Base-by-base conservation (phyloP, 768 basidiomycete species). In the Arthromyces matolae region DNA sequence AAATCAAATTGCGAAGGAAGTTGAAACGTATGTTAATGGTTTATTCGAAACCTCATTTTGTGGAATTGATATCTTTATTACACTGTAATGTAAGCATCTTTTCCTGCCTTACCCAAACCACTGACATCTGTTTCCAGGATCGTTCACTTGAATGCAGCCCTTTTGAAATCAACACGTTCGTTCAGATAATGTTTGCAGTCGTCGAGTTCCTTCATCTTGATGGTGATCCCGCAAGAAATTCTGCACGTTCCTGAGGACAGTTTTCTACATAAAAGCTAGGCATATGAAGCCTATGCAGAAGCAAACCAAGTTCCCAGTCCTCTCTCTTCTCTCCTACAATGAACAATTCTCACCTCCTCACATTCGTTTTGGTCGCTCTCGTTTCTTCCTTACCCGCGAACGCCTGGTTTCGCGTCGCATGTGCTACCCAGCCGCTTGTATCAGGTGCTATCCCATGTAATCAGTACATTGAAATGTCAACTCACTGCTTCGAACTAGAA, bases 401-500 rank as follows among this genome's bases (percentile, higher is more conserved):
- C 44, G 69, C 68, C 7, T 74, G 70, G 72, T 72, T 74, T 53
- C 68, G 69, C 31, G 67, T 72, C 37, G 60, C 69, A 6, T 73
- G 72, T 44, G 69, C 70, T 14, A 50, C 18, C 9, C 57, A 50
- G 16, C 71, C 72, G 16, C 60, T 72, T 34, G 69, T 74, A 1
- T 61, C 65, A 63, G 70, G 71, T 70, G 9, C 27, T 48, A 38
- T n/a, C n/a, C n/a, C n/a, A n/a, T n/a, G n/a, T n/a, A n/a, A n/a
- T n/a, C n/a, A n/a, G n/a, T n/a, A n/a, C n/a, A n/a, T n/a, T n/a
- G n/a, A n/a, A n/a, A n/a, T n/a, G n/a, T n/a, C n/a, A n/a, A n/a
- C n/a, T n/a, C n/a, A n/a, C n/a, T n/a, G n/a, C n/a, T n/a, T n/a
- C 23, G 25, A 36, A n/a, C n/a, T n/a, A 69, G 68, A 69, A 35